A percentile compares a stretch with the other conserved stretches of the same genome.
Conservation (phyloP, 768 basidiomycete species). For the Leccinum incarnatum region DNA sequence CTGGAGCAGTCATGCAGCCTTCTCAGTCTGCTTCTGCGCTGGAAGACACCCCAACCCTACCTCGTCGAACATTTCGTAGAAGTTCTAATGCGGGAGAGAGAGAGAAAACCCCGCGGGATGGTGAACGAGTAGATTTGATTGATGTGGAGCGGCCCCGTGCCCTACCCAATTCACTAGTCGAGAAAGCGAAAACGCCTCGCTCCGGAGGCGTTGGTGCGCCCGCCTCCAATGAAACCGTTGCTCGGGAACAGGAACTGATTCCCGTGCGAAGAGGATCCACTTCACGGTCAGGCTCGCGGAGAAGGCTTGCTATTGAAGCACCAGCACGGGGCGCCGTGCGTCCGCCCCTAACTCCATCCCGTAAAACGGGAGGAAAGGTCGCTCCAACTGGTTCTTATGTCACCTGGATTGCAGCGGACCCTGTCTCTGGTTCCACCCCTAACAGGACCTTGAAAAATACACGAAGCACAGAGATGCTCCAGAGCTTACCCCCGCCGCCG, state of each 20-base stretch:
- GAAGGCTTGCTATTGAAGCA: slow-evolving; percentile 4
- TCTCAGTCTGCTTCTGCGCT: slow-evolving; percentile 29
- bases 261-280: slow-evolving; percentile 11
- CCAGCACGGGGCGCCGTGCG: slow-evolving; percentile 5
- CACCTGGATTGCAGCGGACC: slow-evolving; percentile 33
- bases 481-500: slow-evolving; percentile 13
- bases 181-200: slow-evolving; percentile 16
- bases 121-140: slow-evolving; percentile 20
- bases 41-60: slow-evolving; percentile 28
- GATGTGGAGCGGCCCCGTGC: slow-evolving; percentile 24
- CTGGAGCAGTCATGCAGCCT: slow-evolving; percentile 23
- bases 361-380: slow-evolving; percentile 23
- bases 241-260: slow-evolving; percentile 20
- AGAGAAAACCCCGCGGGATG: slow-evolving; percentile 24
- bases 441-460: slow-evolving; percentile 22
- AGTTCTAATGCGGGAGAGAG: slow-evolving; percentile 27
- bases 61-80: slow-evolving; percentile 28
- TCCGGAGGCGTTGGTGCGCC: slow-evolving; percentile 15
- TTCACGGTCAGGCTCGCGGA: slow-evolving; percentile 18
- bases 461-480: slow-evolving; percentile 31
- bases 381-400: slow-evolving; percentile 23
- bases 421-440: slow-evolving; percentile 35
- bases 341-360: slow-evolving; percentile 13
- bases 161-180: slow-evolving; percentile 10
- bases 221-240: slow-evolving; percentile 20